Conservation (phyloP, 768 basidiomycete species). For the Rubroboletus pulcherrimus region DNA sequence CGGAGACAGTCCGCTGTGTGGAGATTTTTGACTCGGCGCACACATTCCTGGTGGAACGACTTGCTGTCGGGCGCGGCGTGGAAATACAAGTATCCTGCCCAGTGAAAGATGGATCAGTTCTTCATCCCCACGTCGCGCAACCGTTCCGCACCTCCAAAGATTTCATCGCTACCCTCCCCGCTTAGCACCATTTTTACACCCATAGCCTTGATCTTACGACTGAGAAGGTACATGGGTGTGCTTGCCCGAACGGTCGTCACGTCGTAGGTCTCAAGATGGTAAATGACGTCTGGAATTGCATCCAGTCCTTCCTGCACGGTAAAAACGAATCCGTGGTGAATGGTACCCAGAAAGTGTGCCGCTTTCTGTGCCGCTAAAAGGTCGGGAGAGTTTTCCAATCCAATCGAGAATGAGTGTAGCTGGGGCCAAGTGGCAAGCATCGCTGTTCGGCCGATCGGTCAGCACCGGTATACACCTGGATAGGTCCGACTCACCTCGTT, state of each 20-base stretch:
- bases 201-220: conserved; percentile 98
- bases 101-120: conserved; percentile 3
- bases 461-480: background rate
- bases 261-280: conserved; percentile 98
- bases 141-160: conserved; percentile 73
- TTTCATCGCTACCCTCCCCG: conserved; percentile 97
- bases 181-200: conserved; percentile 99
- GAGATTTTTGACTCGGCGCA: conserved; percentile 93
- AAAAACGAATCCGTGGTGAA: conserved; percentile 97
- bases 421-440: conserved; percentile 89
- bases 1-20: conserved; percentile 97
- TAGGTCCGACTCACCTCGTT: conserved; percentile 45
- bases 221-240: conserved; percentile 98
- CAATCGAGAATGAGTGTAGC: conserved; percentile 96
- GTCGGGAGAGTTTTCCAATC: conserved; percentile 92
- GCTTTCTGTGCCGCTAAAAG: conserved; percentile 91
- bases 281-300: conserved; percentile 94
- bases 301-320: conserved; percentile 98
- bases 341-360: conserved; percentile 88
- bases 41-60: conserved; percentile 93
- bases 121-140: background rate
- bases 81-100: conserved; percentile 94
- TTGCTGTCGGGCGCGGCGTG: conserved; percentile 88
- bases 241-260: conserved; percentile 97
- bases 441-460: conserved; percentile 36